Conservation (phyloP, 1,139 yeast species). For the Scheffersomyces illinoinensis region DNA sequence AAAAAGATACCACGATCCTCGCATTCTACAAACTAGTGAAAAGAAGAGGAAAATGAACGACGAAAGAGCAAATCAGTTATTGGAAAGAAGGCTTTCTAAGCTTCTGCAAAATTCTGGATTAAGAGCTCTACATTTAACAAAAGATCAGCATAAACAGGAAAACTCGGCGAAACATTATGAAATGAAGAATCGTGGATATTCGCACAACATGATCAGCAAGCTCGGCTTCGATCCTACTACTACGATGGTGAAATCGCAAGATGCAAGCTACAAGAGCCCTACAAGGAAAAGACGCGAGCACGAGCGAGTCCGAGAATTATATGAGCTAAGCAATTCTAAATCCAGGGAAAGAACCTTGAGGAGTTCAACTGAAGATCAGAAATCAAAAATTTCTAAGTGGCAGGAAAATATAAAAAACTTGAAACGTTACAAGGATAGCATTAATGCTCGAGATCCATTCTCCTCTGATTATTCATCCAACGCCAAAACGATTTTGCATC, state of each 20-base stretch:
- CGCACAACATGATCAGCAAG: constrained; percentile 36
- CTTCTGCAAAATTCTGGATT: constrained; percentile 15
- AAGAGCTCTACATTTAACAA: constrained; percentile 17
- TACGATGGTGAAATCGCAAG: constrained; percentile 3
- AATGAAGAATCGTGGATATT: constrained; percentile 25
- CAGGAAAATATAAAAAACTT: constrained; percentile 17
- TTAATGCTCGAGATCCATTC: not conserved
- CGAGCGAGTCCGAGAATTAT: constrained; percentile 22
- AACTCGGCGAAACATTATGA: constrained; percentile 18
- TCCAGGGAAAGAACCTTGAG: constrained; percentile 19
- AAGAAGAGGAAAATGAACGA: constrained; percentile 34
- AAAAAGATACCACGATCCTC: constrained; percentile 50
- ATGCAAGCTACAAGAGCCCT: constrained; percentile 11
- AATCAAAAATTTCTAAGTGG: constrained; percentile 22
- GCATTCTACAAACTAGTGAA: constrained; percentile 36
- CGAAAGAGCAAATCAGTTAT: constrained; percentile 32
- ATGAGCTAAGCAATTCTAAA: constrained; percentile 21
- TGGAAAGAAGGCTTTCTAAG: constrained; percentile 30
- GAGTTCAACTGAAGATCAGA: constrained; percentile 19
- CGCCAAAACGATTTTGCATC: not conserved
- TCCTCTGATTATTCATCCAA: not conserved
- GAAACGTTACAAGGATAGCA: constrained; percentile 16
- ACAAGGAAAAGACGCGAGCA: constrained; percentile 13
- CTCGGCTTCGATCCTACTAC: constrained; percentile 56
- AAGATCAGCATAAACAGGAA: constrained; percentile 20